Percentiles rank a stretch among this genome's conserved stretches.
phyloP scores from a whole-genome alignment of 2,329 filamentous ascomycete species.

The Diplodia corticola region DNA sequence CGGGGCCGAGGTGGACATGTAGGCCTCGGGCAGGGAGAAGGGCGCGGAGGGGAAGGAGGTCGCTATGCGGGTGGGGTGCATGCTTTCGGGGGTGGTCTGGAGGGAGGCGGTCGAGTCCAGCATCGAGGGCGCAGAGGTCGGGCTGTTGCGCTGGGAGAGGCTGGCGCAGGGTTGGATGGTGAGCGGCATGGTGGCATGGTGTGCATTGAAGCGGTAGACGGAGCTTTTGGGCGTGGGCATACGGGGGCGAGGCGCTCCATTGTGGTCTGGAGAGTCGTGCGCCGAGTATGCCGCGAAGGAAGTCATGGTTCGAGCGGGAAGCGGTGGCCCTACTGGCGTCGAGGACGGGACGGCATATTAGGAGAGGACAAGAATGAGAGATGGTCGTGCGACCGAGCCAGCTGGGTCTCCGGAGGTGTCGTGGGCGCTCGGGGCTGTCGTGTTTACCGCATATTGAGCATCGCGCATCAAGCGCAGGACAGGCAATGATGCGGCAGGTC shows the following conservation, averaged over 20 bases:
- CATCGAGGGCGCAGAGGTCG: constrained; percentile 38
- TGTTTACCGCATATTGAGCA: constrained; percentile 25
- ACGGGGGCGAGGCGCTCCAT: constrained; percentile 18
- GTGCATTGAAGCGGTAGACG: constrained; percentile 15
- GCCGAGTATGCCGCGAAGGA: constrained; percentile 18
- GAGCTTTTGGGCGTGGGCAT: constrained; percentile 17
- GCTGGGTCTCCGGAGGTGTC: constrained; percentile 20
- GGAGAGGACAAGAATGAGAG: constrained; percentile 11
- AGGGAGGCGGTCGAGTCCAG: constrained; percentile 58
- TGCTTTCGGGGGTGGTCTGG: constrained; percentile 66
- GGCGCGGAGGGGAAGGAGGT: constrained; percentile 53
- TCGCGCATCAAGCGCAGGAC: constrained; percentile 25
- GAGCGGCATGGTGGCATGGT: constrained; percentile 14
- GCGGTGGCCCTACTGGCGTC: constrained; percentile 19
- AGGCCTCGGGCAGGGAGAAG: constrained; percentile 73
- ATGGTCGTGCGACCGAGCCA: constrained; percentile 25
- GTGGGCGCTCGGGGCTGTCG: constrained; percentile 22
- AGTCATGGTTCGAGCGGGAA: constrained; percentile 21
- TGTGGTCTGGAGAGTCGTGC: constrained; percentile 21
- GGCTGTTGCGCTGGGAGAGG: constrained; percentile 42
- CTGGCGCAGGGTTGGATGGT: constrained; percentile 32
- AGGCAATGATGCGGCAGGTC: constrained; percentile 25
- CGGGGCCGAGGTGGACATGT: constrained; percentile 52
- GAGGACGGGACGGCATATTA: constrained; percentile 24
- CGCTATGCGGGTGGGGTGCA: constrained; percentile 57